phyloP scores from a whole-genome alignment of 495 filamentous ascomycete species.

The Aspergillus nidulans region DNA sequence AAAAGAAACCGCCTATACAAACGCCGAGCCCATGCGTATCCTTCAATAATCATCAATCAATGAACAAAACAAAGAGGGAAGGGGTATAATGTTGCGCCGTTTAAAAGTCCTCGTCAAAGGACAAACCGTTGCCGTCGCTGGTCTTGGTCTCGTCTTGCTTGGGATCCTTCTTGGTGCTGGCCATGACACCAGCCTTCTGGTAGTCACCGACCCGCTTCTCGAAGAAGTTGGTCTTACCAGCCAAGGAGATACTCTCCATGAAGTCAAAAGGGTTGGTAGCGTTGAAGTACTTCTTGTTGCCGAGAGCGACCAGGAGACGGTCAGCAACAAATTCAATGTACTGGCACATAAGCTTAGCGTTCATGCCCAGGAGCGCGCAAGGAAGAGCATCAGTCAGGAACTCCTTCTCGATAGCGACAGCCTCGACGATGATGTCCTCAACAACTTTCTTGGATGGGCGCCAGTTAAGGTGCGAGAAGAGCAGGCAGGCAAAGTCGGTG shows the following conservation, averaged over 20 bases:
- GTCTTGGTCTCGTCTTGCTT: constrained; percentile 49
- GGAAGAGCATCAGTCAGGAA: constrained; percentile 96
- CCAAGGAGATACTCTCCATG: constrained; percentile 98
- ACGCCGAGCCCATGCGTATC: constrained; percentile 43
- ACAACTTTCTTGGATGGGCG: constrained; percentile 78
- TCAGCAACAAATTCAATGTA: constrained; percentile 99
- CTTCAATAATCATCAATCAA: constrained; percentile 34
- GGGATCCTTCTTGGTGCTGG: constrained; percentile 76
- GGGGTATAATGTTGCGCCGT: constrained; percentile 25
- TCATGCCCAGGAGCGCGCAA: constrained; percentile 92
- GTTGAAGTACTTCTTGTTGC: constrained; percentile 91
- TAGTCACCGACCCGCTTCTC: constrained; percentile 99
- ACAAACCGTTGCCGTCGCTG: constrained; percentile 73
- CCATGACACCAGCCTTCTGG: constrained; percentile 99
- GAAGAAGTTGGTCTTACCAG: constrained; percentile 99
- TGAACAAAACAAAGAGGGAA: constrained; percentile 14
- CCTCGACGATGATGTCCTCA: constrained; percentile 85
- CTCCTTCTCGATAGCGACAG: constrained; percentile 92
- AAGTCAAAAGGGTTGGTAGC: constrained; percentile 97
- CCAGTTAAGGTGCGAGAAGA: constrained; percentile 93
- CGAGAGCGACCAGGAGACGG: constrained; percentile 84
- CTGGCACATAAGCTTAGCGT: constrained; percentile 94
- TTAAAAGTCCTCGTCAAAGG: constrained; percentile 97
- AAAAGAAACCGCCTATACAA: constrained; percentile 22
- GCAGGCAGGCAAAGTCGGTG: constrained; percentile 96